Evolutionary conservation across 257 asterid genomes (phyloP), one percentile per base, ranked within the genome.

Genomic region (Henckelia pumila): DNA sequence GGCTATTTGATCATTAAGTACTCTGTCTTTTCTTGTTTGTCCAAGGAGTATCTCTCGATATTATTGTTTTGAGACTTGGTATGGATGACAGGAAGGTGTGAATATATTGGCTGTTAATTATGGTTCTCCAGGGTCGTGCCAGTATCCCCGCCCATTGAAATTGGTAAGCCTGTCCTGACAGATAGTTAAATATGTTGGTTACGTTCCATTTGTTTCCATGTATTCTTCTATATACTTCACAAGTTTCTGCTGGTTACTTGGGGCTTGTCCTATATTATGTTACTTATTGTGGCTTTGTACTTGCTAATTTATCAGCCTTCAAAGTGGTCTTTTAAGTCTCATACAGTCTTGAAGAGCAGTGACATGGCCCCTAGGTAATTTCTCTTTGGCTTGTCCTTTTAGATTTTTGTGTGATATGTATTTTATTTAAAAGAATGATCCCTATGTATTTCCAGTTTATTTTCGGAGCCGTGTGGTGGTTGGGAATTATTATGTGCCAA

Each of bases 41-140:
- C 52, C 64, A 1, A 58, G 35, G 26, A 14, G 20, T 59, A 68
- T 25, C 25, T 32, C 63, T 44, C 59, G 25, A 23, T 52, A 7
- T 19, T 66, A 23, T 49, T 55, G 50, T 68, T 59, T 52, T 14
- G 61, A 47, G 20, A 72, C 59, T 25, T 49, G 19, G 68, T 24
- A 24, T 67, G 40, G 26, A 37, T 77, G 70, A 73, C 88, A 94
- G 98, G 99, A 91, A 13, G 96, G 98, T 60, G 95, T 84, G 37
- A 88, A 89, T 82, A 80, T 91, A 52, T 72, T 94, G 89, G 96
- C 91, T 3, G 89, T 91, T 71, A 94, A 87, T 75, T 91, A 94
- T 78, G 96, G 98, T 25, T 83, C 98, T 71, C 93, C 92, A 62
- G 95, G 98, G 71, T 78, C 92, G 6, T 94, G 98, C 75, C 96